Evolutionary conservation across 225 moss, liverwort and hornwort genomes (phyloP).

Genomic region (Lunularia cruciata): DNA sequence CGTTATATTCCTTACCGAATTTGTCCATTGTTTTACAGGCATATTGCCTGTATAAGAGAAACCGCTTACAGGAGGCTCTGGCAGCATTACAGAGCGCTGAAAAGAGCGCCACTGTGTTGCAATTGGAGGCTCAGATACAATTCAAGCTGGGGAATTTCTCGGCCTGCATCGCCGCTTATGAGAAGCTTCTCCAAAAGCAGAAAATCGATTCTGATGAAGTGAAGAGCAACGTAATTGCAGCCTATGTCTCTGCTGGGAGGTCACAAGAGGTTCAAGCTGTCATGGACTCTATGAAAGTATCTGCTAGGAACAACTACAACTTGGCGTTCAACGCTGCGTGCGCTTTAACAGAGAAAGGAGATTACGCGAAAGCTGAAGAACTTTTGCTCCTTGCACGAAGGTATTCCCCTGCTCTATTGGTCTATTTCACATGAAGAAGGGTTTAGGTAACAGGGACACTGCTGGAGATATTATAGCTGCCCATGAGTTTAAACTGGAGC

Average conservation of each 20-base stretch:
- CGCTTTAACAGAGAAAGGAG: conserved; percentile 66
- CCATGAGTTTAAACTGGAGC: too few relatives aligned
- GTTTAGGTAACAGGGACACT: too few relatives aligned
- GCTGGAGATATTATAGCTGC: too few relatives aligned
- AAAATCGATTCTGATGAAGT: conserved; percentile 76
- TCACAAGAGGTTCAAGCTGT: conserved; percentile 71
- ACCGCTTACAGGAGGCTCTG: conserved; percentile 63
- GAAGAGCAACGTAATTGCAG: conserved; percentile 90
- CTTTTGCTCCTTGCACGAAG: conserved; percentile 74
- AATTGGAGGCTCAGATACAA: conserved; percentile 88
- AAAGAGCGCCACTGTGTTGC: conserved; percentile 58
- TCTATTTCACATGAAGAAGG: too few relatives aligned
- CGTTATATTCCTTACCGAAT: too few relatives aligned
- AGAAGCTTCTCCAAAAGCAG: conserved; percentile 62
- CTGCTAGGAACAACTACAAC: conserved; percentile 69
- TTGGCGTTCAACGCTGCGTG: conserved; percentile 90
- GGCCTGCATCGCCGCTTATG: conserved; percentile 67
- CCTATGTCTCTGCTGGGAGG: conserved; percentile 78
- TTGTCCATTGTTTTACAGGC: conserved; percentile 39
- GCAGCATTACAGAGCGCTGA: conserved; percentile 57
- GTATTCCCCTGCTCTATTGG: conserved; percentile 38
- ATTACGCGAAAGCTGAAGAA: conserved; percentile 81
- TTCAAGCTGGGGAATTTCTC: conserved; percentile 71
- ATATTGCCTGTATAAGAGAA: conserved; percentile 83
- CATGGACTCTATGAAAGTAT: conserved; percentile 72